Conservation (phyloP, 2,329 filamentous ascomycete species). For the Lachnellula willkommii region DNA sequence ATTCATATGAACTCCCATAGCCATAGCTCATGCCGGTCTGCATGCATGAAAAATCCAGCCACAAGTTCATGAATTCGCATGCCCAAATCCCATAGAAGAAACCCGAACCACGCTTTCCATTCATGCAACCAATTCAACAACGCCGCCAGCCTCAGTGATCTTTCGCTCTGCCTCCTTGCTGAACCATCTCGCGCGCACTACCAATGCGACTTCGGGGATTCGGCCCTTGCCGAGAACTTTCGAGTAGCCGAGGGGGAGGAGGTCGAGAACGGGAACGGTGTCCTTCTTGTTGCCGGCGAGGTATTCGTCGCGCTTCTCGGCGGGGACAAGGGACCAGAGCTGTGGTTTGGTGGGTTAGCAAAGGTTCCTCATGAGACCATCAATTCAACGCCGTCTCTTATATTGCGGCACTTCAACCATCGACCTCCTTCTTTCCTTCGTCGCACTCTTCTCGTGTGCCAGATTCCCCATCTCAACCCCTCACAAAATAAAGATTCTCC, state of each 20-base stretch:
- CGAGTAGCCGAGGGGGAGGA: constrained; percentile 93
- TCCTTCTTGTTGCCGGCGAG: constrained; percentile 73
- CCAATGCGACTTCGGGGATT: constrained; percentile 84
- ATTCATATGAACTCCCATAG: constrained; percentile 18
- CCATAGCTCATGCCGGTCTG: constrained; percentile 12
- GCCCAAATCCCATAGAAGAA: constrained; percentile 2
- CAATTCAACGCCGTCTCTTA: neutral
- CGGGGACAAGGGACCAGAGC: constrained; percentile 94
- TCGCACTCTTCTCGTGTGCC: neutral
- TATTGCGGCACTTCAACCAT: neutral
- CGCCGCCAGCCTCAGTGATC: constrained; percentile 96
- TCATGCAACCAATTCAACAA: constrained; percentile 88
- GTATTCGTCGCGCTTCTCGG: constrained; percentile 91
- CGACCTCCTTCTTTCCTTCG: neutral
- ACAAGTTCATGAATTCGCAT: constrained; percentile 5
- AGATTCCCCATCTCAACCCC: too few relatives aligned
- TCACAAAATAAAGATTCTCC: neutral
- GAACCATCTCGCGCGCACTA: constrained; percentile 93
- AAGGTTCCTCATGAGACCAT: constrained; percentile 12
- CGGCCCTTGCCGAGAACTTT: constrained; percentile 99
- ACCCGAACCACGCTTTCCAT: constrained; percentile 8
- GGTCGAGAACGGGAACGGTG: constrained; percentile 95
- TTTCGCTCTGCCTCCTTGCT: constrained; percentile 96
- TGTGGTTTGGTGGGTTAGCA: constrained; percentile 35
- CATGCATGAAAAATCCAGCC: neutral